Evolutionary conservation across 2,329 filamentous ascomycete species (phyloP), one percentile per base, ranked within the genome.

Genomic region (Fusarium sp.): DNA sequence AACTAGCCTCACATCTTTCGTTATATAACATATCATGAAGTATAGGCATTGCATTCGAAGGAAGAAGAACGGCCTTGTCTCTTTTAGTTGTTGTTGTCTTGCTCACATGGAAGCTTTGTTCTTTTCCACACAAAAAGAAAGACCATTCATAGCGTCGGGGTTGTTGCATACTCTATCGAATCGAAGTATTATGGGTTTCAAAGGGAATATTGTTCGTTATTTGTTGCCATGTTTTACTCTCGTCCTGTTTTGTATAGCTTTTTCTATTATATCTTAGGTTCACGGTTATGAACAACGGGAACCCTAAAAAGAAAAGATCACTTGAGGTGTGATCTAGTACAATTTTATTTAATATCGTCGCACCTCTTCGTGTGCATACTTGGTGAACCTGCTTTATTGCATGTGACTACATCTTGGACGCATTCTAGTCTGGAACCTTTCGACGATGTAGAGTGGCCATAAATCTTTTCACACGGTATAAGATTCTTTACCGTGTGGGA

Each of bases 141-240:
- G 58, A 51, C 50, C 57, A 71, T 71, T 73, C 71, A 73, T 73
- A 73, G 71, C 71, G 71, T 67, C 40, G 58, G 71, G 71, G 64
- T 72, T 67, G 54, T 62, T 63, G 66, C 69, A 66, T 73, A 46
- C 59, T 62, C 31, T 34, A 49, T 68, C 41, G 45, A 30, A 41
- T 33, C 47, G 47, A 44, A 50, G 49, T 51, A 49, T 37, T 49
- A 49, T 37, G 57, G 65, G 69, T 57, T 37, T 31, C 12, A 52
- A 51, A 44, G 10, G 58, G 69, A 16, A 51, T 28, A 30, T 57
- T 46, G 28, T 41, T 63, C 55, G 44, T 71, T 69, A 67, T 46
- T 40, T 31, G 12, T 45, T 18, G 38, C 10, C 6, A 28, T 20
- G 28, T 33, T 37, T 8, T 28, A 15, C n/a, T 36, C 20, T 55